A percentile compares a stretch with the other conserved stretches of the same genome.
phyloP scores from a whole-genome alignment of 129 eudicot genomes.

The Centrapalus pauciflorus region DNA sequence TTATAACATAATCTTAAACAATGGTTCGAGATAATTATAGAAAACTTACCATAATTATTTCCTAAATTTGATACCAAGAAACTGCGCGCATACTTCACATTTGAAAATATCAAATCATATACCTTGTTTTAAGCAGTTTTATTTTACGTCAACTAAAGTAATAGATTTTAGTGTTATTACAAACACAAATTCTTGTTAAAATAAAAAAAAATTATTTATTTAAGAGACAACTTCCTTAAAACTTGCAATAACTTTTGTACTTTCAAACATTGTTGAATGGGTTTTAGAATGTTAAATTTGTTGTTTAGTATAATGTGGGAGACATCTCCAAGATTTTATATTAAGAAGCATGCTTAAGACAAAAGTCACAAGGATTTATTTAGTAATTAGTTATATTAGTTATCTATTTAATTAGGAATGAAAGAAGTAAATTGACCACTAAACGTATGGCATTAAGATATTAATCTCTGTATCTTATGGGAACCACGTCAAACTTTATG shows the following conservation, averaged over 20 bases:
- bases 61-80: no score
- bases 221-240: constrained; percentile 33
- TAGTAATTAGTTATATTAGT: neutral
- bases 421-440: neutral
- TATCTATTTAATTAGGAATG: neutral
- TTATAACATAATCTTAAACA: no score
- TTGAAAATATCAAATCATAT: no score
- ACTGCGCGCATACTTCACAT: no score
- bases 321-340: constrained; percentile 40
- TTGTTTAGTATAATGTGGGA: constrained; percentile 41
- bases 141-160: neutral
- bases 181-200: constrained; percentile 4
- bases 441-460: constrained; percentile 19
- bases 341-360: constrained; percentile 40
- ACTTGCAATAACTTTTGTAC: constrained; percentile 37
- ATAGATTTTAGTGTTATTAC: neutral
- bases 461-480: constrained; percentile 19
- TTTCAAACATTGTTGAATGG: constrained; percentile 31
- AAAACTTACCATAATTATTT: no score
- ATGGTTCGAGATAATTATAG: no score
- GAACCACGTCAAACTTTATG: constrained; percentile 18
- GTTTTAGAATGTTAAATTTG: constrained; percentile 49
- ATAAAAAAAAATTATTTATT: constrained; percentile 10
- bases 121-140: neutral
- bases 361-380: constrained; percentile 28